These are phyloP conservation scores for Galium porrigens DNA, from an alignment of 305 asterid species.

Conservation along the genomic window DNA sequence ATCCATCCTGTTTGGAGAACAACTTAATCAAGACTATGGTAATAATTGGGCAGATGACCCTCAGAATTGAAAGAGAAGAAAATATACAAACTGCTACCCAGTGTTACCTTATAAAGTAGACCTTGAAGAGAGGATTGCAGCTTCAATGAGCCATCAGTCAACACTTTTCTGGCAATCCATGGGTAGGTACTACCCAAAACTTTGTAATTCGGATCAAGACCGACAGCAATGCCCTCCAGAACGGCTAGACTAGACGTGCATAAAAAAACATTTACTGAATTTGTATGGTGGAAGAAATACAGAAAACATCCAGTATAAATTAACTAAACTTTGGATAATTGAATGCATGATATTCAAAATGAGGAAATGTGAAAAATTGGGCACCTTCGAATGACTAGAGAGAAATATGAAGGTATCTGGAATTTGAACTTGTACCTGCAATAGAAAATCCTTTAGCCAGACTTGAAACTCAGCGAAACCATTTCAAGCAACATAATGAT, in stretches of 20 bases:
- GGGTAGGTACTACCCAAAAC: slow-evolving; percentile 98
- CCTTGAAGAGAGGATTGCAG: slow-evolving; percentile 57
- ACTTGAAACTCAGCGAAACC: neutral
- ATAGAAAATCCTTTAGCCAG: slow-evolving; percentile 7
- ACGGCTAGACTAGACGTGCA: slow-evolving; percentile 65
- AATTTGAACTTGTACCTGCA: slow-evolving; percentile 93
- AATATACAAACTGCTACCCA: neutral
- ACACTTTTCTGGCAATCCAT: slow-evolving; percentile 91
- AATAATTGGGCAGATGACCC: neutral
- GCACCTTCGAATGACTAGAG: slow-evolving; percentile 88
- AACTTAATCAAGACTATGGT: slow-evolving; percentile 7
- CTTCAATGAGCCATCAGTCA: slow-evolving; percentile 74
- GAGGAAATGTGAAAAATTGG: slow-evolving; percentile 11
- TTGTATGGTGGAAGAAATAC: neutral
- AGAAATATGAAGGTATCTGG: slow-evolving; percentile 79
- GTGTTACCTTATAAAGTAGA: slow-evolving; percentile 68
- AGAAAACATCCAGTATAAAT: neutral
- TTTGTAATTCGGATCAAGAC: slow-evolving; percentile 64
- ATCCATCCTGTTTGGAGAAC: slow-evolving; percentile 51
- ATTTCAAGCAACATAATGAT: neutral
- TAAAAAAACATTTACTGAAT: neutral
- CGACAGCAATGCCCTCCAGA: slow-evolving; percentile 82
- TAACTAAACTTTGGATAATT: neutral
- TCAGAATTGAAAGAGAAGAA: slow-evolving; percentile 5
- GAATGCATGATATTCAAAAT: neutral